Percentiles rank a stretch among this genome's conserved stretches.
phyloP scores from a whole-genome alignment of 352 stramenopile species.

The Blastocystis sp. region DNA sequence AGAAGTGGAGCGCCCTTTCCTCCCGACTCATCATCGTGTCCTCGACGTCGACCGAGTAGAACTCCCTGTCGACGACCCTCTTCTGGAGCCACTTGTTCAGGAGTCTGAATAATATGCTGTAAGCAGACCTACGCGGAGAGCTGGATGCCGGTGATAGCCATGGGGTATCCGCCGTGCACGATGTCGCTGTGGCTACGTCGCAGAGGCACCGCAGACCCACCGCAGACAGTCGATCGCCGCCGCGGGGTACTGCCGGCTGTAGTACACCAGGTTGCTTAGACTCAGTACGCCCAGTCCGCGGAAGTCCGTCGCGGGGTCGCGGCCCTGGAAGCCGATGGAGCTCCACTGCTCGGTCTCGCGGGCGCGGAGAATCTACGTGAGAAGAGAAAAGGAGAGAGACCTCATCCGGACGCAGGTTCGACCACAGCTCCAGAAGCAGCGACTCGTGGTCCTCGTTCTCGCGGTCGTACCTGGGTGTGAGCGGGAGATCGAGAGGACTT shows the following conservation, averaged over 20 bases:
- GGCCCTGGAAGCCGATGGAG: conserved; percentile 45
- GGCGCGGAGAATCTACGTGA: neutral
- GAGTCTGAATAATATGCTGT: neutral
- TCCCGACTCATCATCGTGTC: conserved; percentile 23
- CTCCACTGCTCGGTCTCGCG: conserved; percentile 15
- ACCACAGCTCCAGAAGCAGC: conserved; percentile 25
- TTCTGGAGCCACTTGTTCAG: conserved; percentile 18
- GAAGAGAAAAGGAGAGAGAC: neutral
- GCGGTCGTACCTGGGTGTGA: neutral
- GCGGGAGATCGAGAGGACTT: neutral
- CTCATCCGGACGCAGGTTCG: neutral
- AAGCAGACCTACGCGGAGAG: neutral
- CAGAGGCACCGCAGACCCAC: neutral
- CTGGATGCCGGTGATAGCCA: conserved; percentile 54
- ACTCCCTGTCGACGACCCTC: conserved; percentile 26
- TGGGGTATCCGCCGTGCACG: conserved; percentile 26
- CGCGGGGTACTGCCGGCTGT: neutral
- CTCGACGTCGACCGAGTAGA: conserved; percentile 51
- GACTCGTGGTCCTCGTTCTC: conserved; percentile 33
- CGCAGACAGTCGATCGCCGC: conserved; percentile 32
- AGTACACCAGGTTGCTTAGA: conserved; percentile 54
- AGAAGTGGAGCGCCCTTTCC: conserved; percentile 40
- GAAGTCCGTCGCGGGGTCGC: conserved; percentile 48
- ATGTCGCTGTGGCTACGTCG: conserved; percentile 33
- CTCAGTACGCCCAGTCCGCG: conserved; percentile 39